Base-by-base conservation (phyloP, 768 basidiomycete genomes). In the Xerocomus spinulosus region DNA sequence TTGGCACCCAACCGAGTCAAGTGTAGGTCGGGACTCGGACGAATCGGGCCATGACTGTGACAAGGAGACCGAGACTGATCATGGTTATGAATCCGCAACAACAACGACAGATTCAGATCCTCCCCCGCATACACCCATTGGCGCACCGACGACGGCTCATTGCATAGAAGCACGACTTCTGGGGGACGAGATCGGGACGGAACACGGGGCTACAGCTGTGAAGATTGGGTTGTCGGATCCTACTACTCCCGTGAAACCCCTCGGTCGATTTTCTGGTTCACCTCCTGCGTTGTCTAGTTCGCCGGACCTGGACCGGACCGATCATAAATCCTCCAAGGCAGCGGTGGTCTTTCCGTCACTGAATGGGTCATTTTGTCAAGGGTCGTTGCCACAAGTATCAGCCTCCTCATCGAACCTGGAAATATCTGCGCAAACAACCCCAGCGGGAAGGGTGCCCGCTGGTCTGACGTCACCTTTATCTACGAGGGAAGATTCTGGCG, bases 91-190 rank as follows among this genome's bases (percentile, higher is more conserved):
- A 29, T 62, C 61, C 5, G 49, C 59, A 9, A 61, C 61, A 17
- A 63, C 61, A 1, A 64, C 53, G 3, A 62, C 61, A 8, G 59
- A 62, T 43, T 62, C 61, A 5, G 56, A 58, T 49, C 61, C 62
- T 49, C 51, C 48, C 14, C 61, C 61, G 7, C 56, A 61, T 14
- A 62, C 61, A n/a, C 61, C 61, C 14, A 28, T 61, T 37, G 56
- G 61, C 20, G 33, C 39, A 36, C 9, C 28, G 8, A 51, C 48
- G 14, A 33, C 44, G 5, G 36, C 50, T 0, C 50, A 43, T 39
- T 48, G 51, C 14, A 37, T 46, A 7, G 49, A 47, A 29, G 45
- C 30, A 4, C 54, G 32, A 34, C 38, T 54, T 32, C 49, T 50
- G 25, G 55, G 49, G 28, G 61, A 58, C 37, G 57, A 49, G 21